phyloP scores from a whole-genome alignment of 164 flowering plant species.

The Magnolia kwangsiensis region DNA sequence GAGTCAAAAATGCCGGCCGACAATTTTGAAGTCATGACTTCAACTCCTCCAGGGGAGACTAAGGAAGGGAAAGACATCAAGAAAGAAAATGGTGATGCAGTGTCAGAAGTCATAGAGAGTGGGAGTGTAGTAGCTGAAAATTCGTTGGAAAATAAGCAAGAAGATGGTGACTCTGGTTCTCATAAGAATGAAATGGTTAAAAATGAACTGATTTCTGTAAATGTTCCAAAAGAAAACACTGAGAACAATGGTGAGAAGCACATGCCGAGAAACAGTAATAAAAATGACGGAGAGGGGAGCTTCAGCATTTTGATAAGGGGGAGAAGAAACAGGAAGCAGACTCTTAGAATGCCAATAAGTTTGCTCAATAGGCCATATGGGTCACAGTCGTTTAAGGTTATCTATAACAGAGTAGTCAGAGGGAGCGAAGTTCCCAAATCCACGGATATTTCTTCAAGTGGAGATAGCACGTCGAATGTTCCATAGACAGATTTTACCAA shows the following conservation, averaged over 20 bases:
- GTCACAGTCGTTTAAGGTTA: conserved; percentile 78
- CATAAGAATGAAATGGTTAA: conserved; percentile 22
- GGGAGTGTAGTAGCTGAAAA: conserved; percentile 25
- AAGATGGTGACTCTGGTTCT: conserved; percentile 23
- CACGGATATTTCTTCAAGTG: conserved; percentile 34
- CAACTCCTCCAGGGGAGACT: conserved; percentile 45
- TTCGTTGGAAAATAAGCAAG: conserved; percentile 31
- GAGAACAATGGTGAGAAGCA: conserved; percentile 32
- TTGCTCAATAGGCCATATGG: conserved; percentile 82
- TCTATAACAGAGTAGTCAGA: conserved; percentile 78
- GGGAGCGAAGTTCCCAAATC: conserved; percentile 65
- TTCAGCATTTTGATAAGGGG: conserved; percentile 81
- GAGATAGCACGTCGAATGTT: conserved; percentile 27
- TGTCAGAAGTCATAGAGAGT: conserved; percentile 30
- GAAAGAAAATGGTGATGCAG: conserved; percentile 32
- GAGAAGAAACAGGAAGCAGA: conserved; percentile 85
- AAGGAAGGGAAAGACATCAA: conserved; percentile 36
- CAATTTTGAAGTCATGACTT: conserved; percentile 27
- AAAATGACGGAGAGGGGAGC: conserved; percentile 62
- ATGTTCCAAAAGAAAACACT: conserved; percentile 26
- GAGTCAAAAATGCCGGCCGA: conserved; percentile 34
- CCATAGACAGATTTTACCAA: conserved; percentile 1
- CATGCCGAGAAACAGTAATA: conserved; percentile 23
- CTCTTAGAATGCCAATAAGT: conserved; percentile 89
- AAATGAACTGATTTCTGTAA: conserved; percentile 17